Base-by-base conservation (phyloP, 768 basidiomycete species). In the Collybia sp. region DNA sequence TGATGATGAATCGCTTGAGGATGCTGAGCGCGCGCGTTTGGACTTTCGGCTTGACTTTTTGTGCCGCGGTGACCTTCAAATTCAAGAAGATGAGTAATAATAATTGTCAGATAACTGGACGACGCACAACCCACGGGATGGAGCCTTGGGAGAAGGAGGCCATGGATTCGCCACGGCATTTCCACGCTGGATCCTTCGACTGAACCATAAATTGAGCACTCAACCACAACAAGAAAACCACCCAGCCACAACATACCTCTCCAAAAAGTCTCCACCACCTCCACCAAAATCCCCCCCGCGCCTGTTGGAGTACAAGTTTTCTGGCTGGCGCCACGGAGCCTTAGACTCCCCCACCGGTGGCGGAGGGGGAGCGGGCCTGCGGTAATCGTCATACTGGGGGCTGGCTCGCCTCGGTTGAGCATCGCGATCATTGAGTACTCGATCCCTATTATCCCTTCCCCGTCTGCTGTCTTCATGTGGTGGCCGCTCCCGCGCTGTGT, bases 101-200 rank as follows among this genome's bases (percentile, higher is more conserved):
- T 40, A 47, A 34, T 16, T 5, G 25, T 8, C 4, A 25, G 25
- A 25, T 25, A 25, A 25, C 4, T 4, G 8, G 25, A 37, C 18
- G 2, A 69, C 82, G 25, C 64, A 87, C 80, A 79, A 51, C 39
- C 65, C 62, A 32, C 87, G 78, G 32, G 75, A 66, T 45, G 81
- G 80, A 9, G 73, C 77, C 52, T 83, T 85, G 0, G 91, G 91
- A 2, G 91, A 93, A 3, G 80, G 64, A 1, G 91, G 91, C 91
- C 91, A 93, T n/a, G 90, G 72, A 53, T 75, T 74, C 1, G 81
- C 61, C 5, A 70, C 72, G 8, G 66, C 76, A 4, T 54, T 69
- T 53, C 80, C 80, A 40, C 91, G 73, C 59, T 91, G 83, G 40
- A 71, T 58, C 45, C 87, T 73, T 30, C 91, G 90, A 54, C 90